Base-by-base conservation (phyloP, 2,329 filamentous ascomycete genomes). In the Aspergillus pseudoterreus region DNA sequence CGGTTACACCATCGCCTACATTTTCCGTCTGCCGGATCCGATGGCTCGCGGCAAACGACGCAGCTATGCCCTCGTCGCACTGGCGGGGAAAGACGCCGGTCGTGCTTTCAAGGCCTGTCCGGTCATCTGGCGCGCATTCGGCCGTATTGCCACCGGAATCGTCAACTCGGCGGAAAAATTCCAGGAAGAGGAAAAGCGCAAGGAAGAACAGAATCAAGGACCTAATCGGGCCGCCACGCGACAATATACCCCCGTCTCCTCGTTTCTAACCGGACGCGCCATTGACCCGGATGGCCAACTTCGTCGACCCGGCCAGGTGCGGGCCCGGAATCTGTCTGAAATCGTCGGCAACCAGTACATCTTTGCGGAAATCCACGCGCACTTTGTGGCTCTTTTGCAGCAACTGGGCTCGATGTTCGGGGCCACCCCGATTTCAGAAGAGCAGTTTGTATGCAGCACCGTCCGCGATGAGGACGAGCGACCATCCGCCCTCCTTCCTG, bases 1-100 rank as follows among this genome's bases (percentile, higher is more conserved):
- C 5, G 81, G 81, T 47, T 82, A 82, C 67, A 82, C 80, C 15
- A 80, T 83, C 47, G 80, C 81, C 39, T 83, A 82, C 61, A 75
- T 82, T 38, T 83, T 83, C 64, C 79, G 80, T 42, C 73, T 83
- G 15, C 77, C 78, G 12, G 81, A 83, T 59, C 79, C 79, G 14
- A 76, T 80, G 64, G 80, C 81, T 9, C 78, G 81, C 50, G 81
- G 81, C 33, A 76, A 78, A 52, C 73, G 77, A 52, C 76, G 81
- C 49, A 79, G 76, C 35, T 83, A 83, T 65, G 80, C 81, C 2
- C 71, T 83, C 24, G 73, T 83, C 47, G 80, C 80, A 11, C 72
- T 83, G 48, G 79, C 78, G 4, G 80, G 80, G 2, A 78, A 77
- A 50, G 80, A 82, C 52, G 71, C 72, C 24, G 67, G 71, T 48